Conservation (phyloP, 176 grass and related monocot genomes). For the Rhynchospora tenuis region DNA sequence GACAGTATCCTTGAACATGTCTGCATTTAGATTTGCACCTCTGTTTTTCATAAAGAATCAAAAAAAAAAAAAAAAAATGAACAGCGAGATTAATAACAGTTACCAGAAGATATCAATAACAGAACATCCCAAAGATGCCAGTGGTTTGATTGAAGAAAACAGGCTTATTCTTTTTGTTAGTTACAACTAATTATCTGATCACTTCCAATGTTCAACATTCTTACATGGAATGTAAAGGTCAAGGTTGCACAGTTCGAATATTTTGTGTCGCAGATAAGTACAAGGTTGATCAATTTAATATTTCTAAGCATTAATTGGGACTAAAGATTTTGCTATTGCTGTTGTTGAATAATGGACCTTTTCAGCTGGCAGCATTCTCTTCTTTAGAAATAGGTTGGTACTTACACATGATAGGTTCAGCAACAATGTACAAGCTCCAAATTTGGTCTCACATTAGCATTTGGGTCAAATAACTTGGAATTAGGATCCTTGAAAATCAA, state of each 20-base stretch:
- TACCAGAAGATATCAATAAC: background rate
- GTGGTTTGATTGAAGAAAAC: too few relatives aligned
- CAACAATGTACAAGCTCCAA: background rate
- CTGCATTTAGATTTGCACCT: constrained; percentile 12
- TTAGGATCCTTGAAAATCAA: background rate
- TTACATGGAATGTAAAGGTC: background rate
- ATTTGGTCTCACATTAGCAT: background rate
- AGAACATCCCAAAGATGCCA: too few relatives aligned
- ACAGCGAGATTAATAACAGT: background rate
- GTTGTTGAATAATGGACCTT: too few relatives aligned
- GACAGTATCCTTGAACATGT: constrained; percentile 69
- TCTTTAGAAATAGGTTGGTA: background rate
- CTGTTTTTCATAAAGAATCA: background rate
- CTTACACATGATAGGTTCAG: too few relatives aligned
- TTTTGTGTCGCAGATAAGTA: background rate
- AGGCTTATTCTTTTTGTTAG: too few relatives aligned
- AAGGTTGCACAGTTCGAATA: background rate
- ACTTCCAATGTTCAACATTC: background rate
- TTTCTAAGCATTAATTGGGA: too few relatives aligned
- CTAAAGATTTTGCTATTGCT: too few relatives aligned
- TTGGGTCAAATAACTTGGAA: background rate
- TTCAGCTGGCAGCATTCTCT: too few relatives aligned
- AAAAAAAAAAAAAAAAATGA: background rate
- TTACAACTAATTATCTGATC: background rate
- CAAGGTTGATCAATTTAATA: background rate